phyloP scores from a whole-genome alignment of 31 red algal genomes.

The Bonnemaisonia californica region DNA sequence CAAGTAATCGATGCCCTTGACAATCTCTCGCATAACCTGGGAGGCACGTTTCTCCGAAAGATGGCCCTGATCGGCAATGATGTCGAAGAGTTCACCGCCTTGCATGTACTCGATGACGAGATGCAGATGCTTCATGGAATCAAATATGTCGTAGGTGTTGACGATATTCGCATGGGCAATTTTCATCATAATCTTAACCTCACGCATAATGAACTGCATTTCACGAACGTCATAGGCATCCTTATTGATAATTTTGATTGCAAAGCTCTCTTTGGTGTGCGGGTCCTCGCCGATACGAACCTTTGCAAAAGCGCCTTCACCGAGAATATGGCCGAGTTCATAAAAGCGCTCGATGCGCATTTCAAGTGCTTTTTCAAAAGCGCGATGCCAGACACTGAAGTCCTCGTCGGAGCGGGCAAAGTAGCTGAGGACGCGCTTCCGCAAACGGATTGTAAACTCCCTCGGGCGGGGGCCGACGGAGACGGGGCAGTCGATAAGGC shows the following conservation, averaged over 20 bases:
- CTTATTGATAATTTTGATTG: conserved; percentile 90
- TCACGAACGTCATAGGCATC: conserved; percentile 61
- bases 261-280: conserved; percentile 58
- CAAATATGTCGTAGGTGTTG: conserved; percentile 87
- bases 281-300: conserved; percentile 64
- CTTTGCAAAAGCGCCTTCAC: conserved; percentile 79
- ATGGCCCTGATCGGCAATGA: conserved; percentile 83
- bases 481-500: conserved; percentile 69
- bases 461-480: conserved; percentile 57
- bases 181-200: conserved; percentile 85
- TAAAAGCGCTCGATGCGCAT: conserved; percentile 86
- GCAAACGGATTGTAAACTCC: conserved; percentile 79
- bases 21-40: conserved; percentile 71
- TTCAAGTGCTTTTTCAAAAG: conserved; percentile 65
- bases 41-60: conserved; percentile 84
- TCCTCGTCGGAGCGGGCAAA: conserved; percentile 73
- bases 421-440: conserved; percentile 69
- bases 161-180: conserved; percentile 80
- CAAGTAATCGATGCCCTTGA: conserved; percentile 81
- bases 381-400: conserved; percentile 62
- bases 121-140: conserved; percentile 67
- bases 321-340: conserved; percentile 76
- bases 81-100: conserved; percentile 96
- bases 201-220: conserved; percentile 77
- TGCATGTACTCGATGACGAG: conserved; percentile 93